phyloP scores from a whole-genome alignment of 2,329 filamentous ascomycete species.

The Alternaria sp. region DNA sequence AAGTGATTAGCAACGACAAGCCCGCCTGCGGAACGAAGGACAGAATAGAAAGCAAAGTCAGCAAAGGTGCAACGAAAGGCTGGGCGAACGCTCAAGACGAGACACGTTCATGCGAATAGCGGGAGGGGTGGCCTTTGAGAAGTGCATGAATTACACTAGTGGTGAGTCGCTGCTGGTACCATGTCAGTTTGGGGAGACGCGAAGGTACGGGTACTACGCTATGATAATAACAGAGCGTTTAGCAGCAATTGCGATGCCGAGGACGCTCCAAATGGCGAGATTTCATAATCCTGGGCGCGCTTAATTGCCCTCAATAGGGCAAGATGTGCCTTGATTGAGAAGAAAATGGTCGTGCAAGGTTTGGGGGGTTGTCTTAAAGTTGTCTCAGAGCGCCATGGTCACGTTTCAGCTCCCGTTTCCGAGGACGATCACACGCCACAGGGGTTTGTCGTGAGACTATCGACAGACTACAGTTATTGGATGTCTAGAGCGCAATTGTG shows the following conservation, averaged over 20 bases:
- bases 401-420: constrained; percentile 48
- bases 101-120: constrained; percentile 45
- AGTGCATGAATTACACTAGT: constrained; percentile 50
- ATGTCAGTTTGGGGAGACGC: constrained; percentile 48
- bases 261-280: constrained; percentile 27
- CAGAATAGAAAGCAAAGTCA: constrained; percentile 42
- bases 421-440: constrained; percentile 38
- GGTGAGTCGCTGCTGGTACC: constrained; percentile 45
- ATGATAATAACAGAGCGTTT: constrained; percentile 37
- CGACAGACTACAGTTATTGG: constrained; percentile 25
- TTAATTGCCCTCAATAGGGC: constrained; percentile 31
- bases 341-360: constrained; percentile 33
- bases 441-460: constrained; percentile 35
- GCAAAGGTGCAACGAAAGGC: constrained; percentile 44
- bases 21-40: constrained; percentile 50
- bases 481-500: constrained; percentile 2
- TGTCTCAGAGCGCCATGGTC: constrained; percentile 44
- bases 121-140: constrained; percentile 46
- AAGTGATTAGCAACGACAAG: constrained; percentile 47
- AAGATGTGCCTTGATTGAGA: constrained; percentile 25
- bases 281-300: constrained; percentile 15
- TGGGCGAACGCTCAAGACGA: constrained; percentile 47
- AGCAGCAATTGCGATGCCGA: constrained; percentile 23
- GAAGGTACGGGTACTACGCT: constrained; percentile 26
- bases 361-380: constrained; percentile 42